phyloP scores from a whole-genome alignment of 495 filamentous ascomycete species.

The Penicillium subrubescens region DNA sequence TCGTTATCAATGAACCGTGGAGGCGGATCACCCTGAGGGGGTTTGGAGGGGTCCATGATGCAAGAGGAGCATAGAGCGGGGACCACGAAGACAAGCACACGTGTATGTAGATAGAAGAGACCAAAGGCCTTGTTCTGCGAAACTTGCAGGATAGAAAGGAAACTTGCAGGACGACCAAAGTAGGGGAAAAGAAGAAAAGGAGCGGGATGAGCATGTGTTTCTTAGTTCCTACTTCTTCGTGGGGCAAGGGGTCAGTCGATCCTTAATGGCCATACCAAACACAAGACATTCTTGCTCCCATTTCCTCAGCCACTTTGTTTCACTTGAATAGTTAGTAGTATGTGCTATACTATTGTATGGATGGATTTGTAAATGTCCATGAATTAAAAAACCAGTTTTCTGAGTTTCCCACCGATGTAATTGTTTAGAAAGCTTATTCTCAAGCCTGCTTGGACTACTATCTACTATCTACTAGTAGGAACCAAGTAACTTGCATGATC shows the following conservation, averaged over 20 bases:
- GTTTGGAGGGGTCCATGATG: conserved; percentile 43
- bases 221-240: background rate
- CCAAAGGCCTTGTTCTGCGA: background rate
- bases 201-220: conserved; percentile 13
- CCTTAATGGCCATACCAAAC: conserved; percentile 14
- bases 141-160: background rate
- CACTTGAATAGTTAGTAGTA: background rate
- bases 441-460: background rate
- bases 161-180: background rate
- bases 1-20: conserved; percentile 29
- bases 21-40: conserved; percentile 27
- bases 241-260: conserved; percentile 27
- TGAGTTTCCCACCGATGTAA: background rate
- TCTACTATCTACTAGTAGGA: too few species aligned
- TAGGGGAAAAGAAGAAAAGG: conserved; percentile 5
- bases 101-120: background rate
- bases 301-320: background rate
- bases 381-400: background rate
- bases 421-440: background rate
- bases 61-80: conserved; percentile 17
- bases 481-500: background rate
- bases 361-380: background rate
- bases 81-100: background rate
- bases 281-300: conserved; percentile 3
- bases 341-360: background rate